Conservation (phyloP, 352 stramenopile genomes). For the Phytophthora pistaciae region DNA sequence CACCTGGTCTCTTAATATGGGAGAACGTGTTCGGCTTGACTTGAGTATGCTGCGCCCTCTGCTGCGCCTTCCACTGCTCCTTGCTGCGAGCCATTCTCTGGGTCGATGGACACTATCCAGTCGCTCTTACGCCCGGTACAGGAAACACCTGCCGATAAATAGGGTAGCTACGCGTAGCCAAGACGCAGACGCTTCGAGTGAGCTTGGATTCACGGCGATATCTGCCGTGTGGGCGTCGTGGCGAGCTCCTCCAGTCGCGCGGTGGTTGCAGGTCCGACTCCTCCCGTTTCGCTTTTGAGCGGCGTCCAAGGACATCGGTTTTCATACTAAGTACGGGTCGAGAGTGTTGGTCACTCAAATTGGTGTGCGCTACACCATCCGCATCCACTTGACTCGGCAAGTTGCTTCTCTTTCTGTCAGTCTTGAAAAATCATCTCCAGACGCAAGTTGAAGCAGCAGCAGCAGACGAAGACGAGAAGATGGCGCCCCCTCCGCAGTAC, state of each 20-base stretch:
- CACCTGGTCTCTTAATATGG: slow-evolving; percentile 16
- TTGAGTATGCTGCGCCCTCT: slow-evolving; percentile 28
- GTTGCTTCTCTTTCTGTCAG: slow-evolving; percentile 15
- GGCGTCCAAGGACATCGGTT: slow-evolving; percentile 2
- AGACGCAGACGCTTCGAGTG: not conserved
- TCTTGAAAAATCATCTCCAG: slow-evolving; percentile 11
- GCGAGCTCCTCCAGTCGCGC: slow-evolving; percentile 1
- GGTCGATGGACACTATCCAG: not conserved
- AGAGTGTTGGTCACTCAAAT: slow-evolving; percentile 18
- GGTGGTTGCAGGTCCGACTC: not conserved
- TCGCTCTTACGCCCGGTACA: slow-evolving; percentile 9
- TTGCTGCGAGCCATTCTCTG: slow-evolving; percentile 44
- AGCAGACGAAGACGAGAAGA: slow-evolving; percentile 21
- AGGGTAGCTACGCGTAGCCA: slow-evolving; percentile 18
- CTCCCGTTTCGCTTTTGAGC: slow-evolving; percentile 23
- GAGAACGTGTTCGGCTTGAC: slow-evolving; percentile 18
- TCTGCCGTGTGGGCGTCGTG: slow-evolving; percentile 8
- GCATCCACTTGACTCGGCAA: slow-evolving; percentile 6
- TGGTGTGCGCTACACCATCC: slow-evolving; percentile 28
- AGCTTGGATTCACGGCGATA: not conserved
- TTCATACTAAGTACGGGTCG: slow-evolving; percentile 23
- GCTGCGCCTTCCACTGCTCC: slow-evolving; percentile 48
- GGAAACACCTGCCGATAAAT: not conserved
- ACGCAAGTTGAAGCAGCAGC: slow-evolving; percentile 36
- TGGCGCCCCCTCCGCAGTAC: slow-evolving; percentile 70